phyloP scores from a whole-genome alignment of 2,329 filamentous ascomycete genomes.

The Ascochyta koolunga region DNA sequence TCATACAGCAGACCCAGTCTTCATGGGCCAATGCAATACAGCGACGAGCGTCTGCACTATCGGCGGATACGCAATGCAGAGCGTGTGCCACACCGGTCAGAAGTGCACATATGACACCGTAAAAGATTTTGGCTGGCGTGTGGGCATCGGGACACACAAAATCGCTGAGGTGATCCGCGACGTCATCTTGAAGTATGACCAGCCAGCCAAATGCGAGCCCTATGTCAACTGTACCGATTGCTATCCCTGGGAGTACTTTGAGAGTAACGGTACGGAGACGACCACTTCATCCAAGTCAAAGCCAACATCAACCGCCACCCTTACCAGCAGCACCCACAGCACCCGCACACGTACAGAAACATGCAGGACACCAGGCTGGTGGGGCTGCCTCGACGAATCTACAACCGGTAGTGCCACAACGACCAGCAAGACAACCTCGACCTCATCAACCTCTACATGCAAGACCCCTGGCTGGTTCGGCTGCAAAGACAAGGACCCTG shows the following conservation, averaged over 20 bases:
- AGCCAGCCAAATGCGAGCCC: conserved; percentile 75
- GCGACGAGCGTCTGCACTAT: conserved; percentile 88
- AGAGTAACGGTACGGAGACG: conserved; percentile 84
- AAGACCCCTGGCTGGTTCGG: conserved; percentile 69
- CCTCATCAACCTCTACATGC: conserved; percentile 50
- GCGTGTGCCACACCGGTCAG: conserved; percentile 85
- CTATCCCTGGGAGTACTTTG: conserved; percentile 90
- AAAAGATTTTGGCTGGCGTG: conserved; percentile 86
- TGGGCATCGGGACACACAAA: conserved; percentile 88
- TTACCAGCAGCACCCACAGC: conserved; percentile 29
- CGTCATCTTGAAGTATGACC: conserved; percentile 82
- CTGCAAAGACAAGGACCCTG: conserved; percentile 56
- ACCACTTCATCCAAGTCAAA: conserved; percentile 65
- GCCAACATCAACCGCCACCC: conserved; percentile 61
- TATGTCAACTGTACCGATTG: conserved; percentile 86
- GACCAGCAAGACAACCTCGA: conserved; percentile 51
- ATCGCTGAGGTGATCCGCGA: conserved; percentile 88
- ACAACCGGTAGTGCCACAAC: conserved; percentile 58
- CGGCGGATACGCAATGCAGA: conserved; percentile 91
- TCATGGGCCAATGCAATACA: conserved; percentile 90
- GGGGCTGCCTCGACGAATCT: conserved; percentile 75
- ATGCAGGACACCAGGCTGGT: conserved; percentile 92
- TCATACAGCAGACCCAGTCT: conserved; percentile 94
- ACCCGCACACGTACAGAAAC: conserved; percentile 75
- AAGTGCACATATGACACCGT: conserved; percentile 95